These are phyloP conservation scores for Phylloporus sp. DNA, from an alignment of 768 basidiomycete species.

Conservation along the genomic window DNA sequence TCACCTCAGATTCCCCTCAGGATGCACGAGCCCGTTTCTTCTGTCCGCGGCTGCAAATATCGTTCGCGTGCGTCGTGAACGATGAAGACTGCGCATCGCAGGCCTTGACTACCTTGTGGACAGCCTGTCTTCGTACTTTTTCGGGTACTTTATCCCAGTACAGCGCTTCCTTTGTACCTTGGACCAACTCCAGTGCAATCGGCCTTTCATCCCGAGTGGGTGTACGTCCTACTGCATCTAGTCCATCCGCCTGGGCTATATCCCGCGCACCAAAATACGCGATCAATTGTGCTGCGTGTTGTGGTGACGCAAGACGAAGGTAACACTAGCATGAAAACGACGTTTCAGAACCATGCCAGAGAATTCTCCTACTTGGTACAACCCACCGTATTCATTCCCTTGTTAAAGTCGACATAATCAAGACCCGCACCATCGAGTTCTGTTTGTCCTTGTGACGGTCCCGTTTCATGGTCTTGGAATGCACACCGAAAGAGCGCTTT, in stretches of 20 bases:
- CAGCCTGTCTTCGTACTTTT: slow-evolving; percentile 61
- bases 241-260: slow-evolving; percentile 44
- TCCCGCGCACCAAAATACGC: slow-evolving; percentile 38
- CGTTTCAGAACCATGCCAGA: background rate
- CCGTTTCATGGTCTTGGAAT: slow-evolving; percentile 20
- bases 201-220: slow-evolving; percentile 17
- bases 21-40: slow-evolving; percentile 17
- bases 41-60: background rate
- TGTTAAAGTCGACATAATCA: slow-evolving; percentile 78
- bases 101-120: slow-evolving; percentile 39
- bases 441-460: background rate
- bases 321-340: slow-evolving; percentile 52
- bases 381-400: slow-evolving; percentile 69
- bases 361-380: background rate
- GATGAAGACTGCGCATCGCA: background rate
- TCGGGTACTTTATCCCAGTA: slow-evolving; percentile 83
- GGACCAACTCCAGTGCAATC: slow-evolving; percentile 53
- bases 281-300: slow-evolving; percentile 43
- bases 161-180: slow-evolving; percentile 60
- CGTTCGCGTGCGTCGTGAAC: background rate
- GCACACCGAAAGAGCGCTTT: slow-evolving; percentile 51
- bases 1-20: slow-evolving; percentile 1
- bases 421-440: slow-evolving; percentile 34
- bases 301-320: slow-evolving; percentile 58
- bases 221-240: slow-evolving; percentile 49